Base-by-base conservation (phyloP, 371 early-diverging fungal genomes). In the Mucor indicus region DNA sequence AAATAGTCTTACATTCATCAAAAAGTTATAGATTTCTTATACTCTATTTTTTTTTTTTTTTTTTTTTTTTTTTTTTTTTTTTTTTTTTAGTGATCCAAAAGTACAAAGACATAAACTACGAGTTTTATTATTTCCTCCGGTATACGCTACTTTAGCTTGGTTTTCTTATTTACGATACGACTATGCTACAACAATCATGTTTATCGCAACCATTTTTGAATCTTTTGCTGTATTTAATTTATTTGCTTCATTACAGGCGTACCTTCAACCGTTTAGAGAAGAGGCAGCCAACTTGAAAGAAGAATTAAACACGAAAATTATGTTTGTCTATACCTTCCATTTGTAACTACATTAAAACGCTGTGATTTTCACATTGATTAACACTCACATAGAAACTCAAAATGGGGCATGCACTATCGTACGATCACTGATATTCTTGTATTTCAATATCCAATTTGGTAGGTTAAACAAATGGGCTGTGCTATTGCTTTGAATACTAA, bases 141-240 rank as follows among this genome's bases (percentile, higher is more conserved):
- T 72, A 4, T 76, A 67, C 44, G 54, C 70, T 8, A 65, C 68
- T 4, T 39, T 72, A 31, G 54, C 72, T 10, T 76, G 76, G 76
- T 44, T 75, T 23, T 59, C 69, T 1, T 75, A 75, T 51, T 42
- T 75, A 23, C 55, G 64, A 21, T 75, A 64, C 30, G 69, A 71
- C 30, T 71, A 71, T 48, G 44, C 66, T 1, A 76, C 76, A 1
- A 67, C 68, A 7, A 76, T 76, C 48, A 69, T 62, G 58, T 72
- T 76, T 29, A 72, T 72, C 38, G 76, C 76, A 4, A 59, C 61
- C 6, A 36, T 72, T 12, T 69, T 76, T 48, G 76, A 72, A 56
- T 53, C 72, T 1, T 72, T 76, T 58, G 76, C 76, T 15, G 73
- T 76, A 15, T 76, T 56, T 35, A 76, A 76, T 31, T 32, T 76